Conservation (phyloP, 1,284 basidiomycete genomes). For the Grifola frondosa region DNA sequence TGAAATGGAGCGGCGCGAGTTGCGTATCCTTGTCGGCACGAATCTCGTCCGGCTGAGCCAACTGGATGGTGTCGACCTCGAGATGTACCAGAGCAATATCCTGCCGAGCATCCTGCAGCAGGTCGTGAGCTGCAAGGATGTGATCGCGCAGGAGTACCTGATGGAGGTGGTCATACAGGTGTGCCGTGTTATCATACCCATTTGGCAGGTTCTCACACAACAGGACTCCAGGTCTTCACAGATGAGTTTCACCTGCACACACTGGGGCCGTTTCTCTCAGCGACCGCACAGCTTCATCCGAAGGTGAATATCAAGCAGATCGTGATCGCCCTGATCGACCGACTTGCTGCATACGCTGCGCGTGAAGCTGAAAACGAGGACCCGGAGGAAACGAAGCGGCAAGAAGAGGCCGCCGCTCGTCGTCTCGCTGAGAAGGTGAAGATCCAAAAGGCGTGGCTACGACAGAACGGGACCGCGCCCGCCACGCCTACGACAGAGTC, state of each 20-base stretch:
- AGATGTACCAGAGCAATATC: constrained; percentile 83
- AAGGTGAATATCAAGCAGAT: constrained; percentile 97
- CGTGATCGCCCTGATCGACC: constrained; percentile 93
- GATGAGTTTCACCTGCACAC: constrained; percentile 96
- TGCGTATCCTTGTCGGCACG: constrained; percentile 92
- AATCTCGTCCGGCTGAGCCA: constrained; percentile 93
- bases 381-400: constrained; percentile 85
- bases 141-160: constrained; percentile 95
- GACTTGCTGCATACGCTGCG: constrained; percentile 91
- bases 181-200: constrained; percentile 11
- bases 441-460: constrained; percentile 58
- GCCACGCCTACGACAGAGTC: constrained; percentile 22
- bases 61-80: constrained; percentile 90
- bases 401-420: constrained; percentile 87
- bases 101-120: constrained; percentile 91
- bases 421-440: constrained; percentile 85
- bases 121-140: constrained; percentile 94
- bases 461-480: constrained; percentile 45
- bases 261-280: constrained; percentile 88
- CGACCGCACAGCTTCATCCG: constrained; percentile 91
- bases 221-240: constrained; percentile 74
- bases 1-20: constrained; percentile 89
- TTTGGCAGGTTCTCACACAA: neutral
- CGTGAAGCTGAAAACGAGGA: constrained; percentile 92
- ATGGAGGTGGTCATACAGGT: constrained; percentile 99